phyloP scores from a whole-genome alignment of 2,329 filamentous ascomycete genomes.

The Conoideocrella luteorostrata region DNA sequence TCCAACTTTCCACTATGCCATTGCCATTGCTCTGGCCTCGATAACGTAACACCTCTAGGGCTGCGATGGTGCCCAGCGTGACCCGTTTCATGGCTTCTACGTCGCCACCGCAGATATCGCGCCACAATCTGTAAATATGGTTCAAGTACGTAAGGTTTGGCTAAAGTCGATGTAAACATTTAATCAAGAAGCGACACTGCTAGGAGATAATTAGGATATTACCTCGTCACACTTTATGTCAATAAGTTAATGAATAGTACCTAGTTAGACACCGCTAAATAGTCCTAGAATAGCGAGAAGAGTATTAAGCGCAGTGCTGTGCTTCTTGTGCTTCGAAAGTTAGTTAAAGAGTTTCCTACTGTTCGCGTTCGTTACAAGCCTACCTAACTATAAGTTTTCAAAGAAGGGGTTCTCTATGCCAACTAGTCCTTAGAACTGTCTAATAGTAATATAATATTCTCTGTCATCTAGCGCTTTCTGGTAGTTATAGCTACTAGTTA shows the following conservation, averaged over 20 bases:
- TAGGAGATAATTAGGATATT: not conserved
- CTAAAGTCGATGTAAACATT: not conserved
- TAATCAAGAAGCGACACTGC: not conserved
- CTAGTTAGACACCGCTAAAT: not conserved
- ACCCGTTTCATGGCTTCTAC: not conserved
- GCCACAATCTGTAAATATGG: not conserved
- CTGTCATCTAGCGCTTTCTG: not conserved
- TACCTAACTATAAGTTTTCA: not conserved
- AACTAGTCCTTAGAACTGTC: not conserved
- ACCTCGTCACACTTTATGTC: not conserved
- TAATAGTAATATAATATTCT: not conserved
- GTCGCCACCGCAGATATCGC: not conserved
- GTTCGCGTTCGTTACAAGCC: not conserved
- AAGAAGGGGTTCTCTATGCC: not conserved
- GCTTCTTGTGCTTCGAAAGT: not conserved
- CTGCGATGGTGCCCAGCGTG: not conserved
- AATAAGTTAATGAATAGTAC: not conserved
- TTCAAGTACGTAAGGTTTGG: not conserved
- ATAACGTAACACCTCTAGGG: no score
- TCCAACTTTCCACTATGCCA: no score
- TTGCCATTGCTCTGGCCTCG: no score
- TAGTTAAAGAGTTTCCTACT: not conserved
- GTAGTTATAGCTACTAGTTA: slow-evolving; percentile 1
- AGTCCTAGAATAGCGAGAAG: slow-evolving; percentile 1
- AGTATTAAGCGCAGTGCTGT: not conserved